Conservation (phyloP, 2,329 filamentous ascomycete genomes). For the Penicillium aurantiogriseum region DNA sequence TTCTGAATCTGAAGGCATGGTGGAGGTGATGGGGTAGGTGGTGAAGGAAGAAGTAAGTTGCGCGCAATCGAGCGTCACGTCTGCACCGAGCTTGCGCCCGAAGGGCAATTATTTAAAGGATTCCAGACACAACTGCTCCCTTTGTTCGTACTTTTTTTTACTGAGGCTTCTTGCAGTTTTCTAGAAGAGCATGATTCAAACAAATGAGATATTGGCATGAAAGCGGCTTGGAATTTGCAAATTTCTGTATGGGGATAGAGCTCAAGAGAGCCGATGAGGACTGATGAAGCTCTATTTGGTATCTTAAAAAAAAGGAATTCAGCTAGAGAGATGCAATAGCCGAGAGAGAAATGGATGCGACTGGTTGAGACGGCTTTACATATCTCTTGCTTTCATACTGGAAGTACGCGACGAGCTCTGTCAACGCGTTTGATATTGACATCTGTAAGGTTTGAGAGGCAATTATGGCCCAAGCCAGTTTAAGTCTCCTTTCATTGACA, state of each 20-base stretch:
- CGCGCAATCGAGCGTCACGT: constrained; percentile 24
- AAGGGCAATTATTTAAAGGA: constrained; percentile 13
- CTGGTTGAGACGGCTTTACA: not conserved
- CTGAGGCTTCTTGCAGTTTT: not conserved
- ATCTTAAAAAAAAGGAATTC: not conserved
- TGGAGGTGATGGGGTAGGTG: constrained; percentile 29
- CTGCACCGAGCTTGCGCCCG: constrained; percentile 17
- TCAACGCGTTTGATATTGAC: not conserved
- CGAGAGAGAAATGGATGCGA: not conserved
- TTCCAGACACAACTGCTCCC: constrained; percentile 9
- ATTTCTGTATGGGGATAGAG: not conserved
- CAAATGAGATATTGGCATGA: not conserved
- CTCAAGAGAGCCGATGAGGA: not conserved
- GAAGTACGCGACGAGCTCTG: not conserved
- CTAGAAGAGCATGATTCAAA: not conserved
- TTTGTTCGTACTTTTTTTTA: not conserved
- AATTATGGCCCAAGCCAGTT: not conserved
- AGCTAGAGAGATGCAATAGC: not conserved
- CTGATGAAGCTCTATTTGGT: not conserved
- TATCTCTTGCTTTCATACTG: not conserved
- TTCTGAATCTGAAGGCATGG: constrained; percentile 55
- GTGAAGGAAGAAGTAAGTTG: constrained; percentile 30
- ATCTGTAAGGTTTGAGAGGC: not conserved
- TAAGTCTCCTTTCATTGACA: not conserved
- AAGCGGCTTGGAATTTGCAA: not conserved